Evolutionary conservation across 257 asterid species (phyloP).

Genomic region (Rauvolfia tetraphylla): DNA sequence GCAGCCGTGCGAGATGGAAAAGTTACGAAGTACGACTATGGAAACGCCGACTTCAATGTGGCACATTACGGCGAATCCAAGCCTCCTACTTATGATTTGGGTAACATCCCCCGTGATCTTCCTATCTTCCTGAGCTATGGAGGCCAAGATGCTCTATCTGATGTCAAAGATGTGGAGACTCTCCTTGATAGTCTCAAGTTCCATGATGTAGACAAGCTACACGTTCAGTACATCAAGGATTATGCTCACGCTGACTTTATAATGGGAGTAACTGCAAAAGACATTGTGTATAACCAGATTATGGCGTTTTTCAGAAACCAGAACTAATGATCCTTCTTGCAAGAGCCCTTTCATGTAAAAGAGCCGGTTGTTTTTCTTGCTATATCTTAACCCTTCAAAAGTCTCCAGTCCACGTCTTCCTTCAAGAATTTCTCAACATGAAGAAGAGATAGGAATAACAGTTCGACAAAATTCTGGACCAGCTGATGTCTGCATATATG

Average conservation of each 20-base stretch:
- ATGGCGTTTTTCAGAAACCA: conserved; percentile 23
- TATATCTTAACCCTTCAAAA: neutral
- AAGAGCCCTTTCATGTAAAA: neutral
- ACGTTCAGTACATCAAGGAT: conserved; percentile 65
- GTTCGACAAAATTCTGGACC: neutral
- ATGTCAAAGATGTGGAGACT: conserved; percentile 50
- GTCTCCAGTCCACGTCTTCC: neutral
- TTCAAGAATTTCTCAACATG: neutral
- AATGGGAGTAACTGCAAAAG: conserved; percentile 65
- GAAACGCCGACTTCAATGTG: conserved; percentile 38
- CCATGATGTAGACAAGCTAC: conserved; percentile 60
- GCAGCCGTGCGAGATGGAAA: conserved; percentile 69
- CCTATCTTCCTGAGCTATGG: conserved; percentile 85
- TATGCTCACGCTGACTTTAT: conserved; percentile 87
- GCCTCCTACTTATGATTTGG: conserved; percentile 61
- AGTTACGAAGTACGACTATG: conserved; percentile 66
- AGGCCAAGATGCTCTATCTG: conserved; percentile 78
- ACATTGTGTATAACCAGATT: conserved; percentile 57
- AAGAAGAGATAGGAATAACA: neutral
- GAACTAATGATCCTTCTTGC: neutral
- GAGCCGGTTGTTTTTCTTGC: neutral
- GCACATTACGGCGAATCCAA: conserved; percentile 53
- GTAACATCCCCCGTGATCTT: conserved; percentile 59
- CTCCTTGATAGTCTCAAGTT: conserved; percentile 50
- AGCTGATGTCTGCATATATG: neutral